Evolutionary conservation across 345 rosid species (phyloP).

Genomic region (Acer negundo): DNA sequence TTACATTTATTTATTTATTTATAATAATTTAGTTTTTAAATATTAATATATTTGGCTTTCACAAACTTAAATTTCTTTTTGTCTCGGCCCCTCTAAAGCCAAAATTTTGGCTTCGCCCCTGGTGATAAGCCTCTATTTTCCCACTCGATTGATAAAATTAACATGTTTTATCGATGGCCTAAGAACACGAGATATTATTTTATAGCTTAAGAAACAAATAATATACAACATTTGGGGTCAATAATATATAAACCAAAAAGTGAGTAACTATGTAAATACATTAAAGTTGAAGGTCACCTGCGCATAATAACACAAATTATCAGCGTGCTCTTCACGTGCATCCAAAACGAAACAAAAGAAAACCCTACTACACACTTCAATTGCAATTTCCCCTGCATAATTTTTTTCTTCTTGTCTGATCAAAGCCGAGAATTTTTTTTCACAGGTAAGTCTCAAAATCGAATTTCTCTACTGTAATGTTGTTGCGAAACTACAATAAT

Average conservation of each 20-base stretch:
- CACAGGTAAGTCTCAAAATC: conserved; percentile 7
- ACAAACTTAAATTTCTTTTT: no score
- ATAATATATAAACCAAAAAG: neutral
- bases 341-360: neutral
- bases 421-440: neutral
- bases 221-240: neutral
- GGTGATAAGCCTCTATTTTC: no score
- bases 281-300: neutral
- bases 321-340: neutral
- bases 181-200: neutral
- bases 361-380: neutral
- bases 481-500: neutral
- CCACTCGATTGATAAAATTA: no score
- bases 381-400: neutral
- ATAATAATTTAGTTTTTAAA: no score
- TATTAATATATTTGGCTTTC: no score
- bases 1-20: no score
- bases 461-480: neutral
- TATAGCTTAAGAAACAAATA: neutral
- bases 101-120: no score
- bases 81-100: no score
- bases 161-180: neutral
- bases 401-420: neutral
- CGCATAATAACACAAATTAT: neutral
- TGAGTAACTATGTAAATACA: neutral